Evolutionary conservation across 75 land plant genomes (phyloP), one percentile per base, ranked within the genome.

Genomic region (Gnetum montanum): DNA sequence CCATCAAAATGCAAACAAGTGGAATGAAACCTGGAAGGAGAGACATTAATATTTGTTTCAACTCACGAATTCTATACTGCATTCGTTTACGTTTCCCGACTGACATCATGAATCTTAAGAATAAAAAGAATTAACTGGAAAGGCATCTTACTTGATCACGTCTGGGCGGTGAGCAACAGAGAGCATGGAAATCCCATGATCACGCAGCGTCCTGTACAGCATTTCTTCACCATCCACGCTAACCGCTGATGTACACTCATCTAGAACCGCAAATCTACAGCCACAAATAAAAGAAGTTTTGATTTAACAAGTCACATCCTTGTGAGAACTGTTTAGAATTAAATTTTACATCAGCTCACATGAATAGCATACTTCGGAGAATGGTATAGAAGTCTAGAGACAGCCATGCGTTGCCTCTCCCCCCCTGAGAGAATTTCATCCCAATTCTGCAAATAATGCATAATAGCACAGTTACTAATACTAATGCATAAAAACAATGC

Each of bases 201-300:
- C 52, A 31, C 62, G 59, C 25, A 68, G 24, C 26, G 31, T 37
- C 29, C 49, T 61, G 44, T 73, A 73, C 31, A 73, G 61, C 19
- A 64, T 73, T 25, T 68, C 75, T 49, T 73, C 75, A n/a, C 73
- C 75, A 57, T 73, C 75, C 38, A 65, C 49, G 46, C 75, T 73
- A 24, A 73, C 75, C 27, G 75, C 72, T 53, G 73, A 68, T 43
- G 75, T 73, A 46, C 75, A 68, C 49, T 73, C 75, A 40, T 73
- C 75, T 43, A 72, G 55, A 33, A 72, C 49, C 53, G 75, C 75
- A 72, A 60, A 72, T 36, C 75, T 72, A 35, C 8, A 60, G n/a
- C 16, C n/a, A 37, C 48, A 18, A 28, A 46, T 7, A 19, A 31
- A 19, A 8, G 15, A 2, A 24, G 24, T 0, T 7, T 63, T 27